Base-by-base conservation (phyloP, 768 basidiomycete species). In the Candolleomyces aberdarensis region DNA sequence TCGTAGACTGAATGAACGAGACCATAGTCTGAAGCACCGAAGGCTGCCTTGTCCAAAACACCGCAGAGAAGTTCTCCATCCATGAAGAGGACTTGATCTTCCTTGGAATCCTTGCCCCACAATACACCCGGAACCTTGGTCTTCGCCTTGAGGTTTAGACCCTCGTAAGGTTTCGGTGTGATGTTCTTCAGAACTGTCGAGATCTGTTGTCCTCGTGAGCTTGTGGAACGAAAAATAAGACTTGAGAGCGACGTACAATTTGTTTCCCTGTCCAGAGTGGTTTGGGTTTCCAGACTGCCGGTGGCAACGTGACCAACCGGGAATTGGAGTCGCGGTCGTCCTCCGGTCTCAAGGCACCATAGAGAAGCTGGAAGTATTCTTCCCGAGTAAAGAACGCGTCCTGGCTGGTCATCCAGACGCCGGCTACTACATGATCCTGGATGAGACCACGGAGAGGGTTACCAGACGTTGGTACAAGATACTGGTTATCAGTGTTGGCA, bases 251-350 rank as follows among this genome's bases (percentile, higher is more conserved):
- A 71, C 88, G 74, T 67, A 96, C 94, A 49, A 98, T 87, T 74
- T 99, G 97, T 71, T 99, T 99, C 49, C 97, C 97, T 0, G 96
- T 98, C 97, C 97, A 99, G 51, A 96, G 75, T 1, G 94, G 87
- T 63, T 76, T 79, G 0, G 97, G 97, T 73, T 89, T 94, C 90
- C 92, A 94, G 57, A 99, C 89, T 6, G 96, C 80, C 2, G 97
- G 97, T 2, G 96, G 92, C 9, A 98, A 72, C 5, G 94, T 98
- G 56, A 85, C 69, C 52, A 99, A 78, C 26, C 86, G 85, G 31
- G 86, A 83, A 55, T 78, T 80, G 41, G 78, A 72, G 40, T 81
- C 74, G 15, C 80, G 78, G 64, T 91, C 87, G 41, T 90, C 89
- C 74, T 99, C 97, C 8, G 96, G 94, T 62, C 92, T 80, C 39